These are phyloP conservation scores for Spongiforma sp. DNA, from an alignment of 1,284 basidiomycete species.

Conservation along the genomic window DNA sequence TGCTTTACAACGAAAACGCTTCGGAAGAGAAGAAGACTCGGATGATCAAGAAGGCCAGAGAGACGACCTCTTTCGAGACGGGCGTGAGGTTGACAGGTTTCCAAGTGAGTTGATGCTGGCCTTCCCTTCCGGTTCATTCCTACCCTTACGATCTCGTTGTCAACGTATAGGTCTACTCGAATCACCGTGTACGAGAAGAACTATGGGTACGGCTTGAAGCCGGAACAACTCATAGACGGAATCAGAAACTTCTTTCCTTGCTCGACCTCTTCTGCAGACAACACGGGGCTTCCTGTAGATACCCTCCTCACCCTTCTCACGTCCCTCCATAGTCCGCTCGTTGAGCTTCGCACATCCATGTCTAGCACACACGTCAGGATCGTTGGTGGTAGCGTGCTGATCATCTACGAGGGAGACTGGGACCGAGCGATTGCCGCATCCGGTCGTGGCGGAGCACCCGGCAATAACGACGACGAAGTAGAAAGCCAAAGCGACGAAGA, in stretches of 20 bases:
- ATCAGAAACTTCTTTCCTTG: conserved; percentile 82
- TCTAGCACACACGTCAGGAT: conserved; percentile 74
- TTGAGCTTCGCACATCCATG: conserved; percentile 62
- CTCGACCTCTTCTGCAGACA: conserved; percentile 8
- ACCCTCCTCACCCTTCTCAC: conserved; percentile 67
- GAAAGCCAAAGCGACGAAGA: conserved; percentile 40
- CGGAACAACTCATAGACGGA: conserved; percentile 73
- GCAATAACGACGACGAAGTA: conserved; percentile 24
- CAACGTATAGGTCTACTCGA: conserved; percentile 89
- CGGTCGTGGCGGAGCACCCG: conserved; percentile 47
- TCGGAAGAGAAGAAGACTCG: conserved; percentile 77
- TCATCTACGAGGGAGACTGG: conserved; percentile 84
- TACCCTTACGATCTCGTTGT: neutral
- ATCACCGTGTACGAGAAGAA: conserved; percentile 67
- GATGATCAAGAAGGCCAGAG: conserved; percentile 75
- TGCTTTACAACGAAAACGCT: conserved; percentile 77
- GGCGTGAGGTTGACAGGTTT: conserved; percentile 90
- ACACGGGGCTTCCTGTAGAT: conserved; percentile 58
- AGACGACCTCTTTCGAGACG: conserved; percentile 76
- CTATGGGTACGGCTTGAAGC: conserved; percentile 82
- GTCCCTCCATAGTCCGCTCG: conserved; percentile 58
- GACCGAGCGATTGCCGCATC: conserved; percentile 48
- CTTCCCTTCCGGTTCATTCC: neutral
- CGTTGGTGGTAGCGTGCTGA: conserved; percentile 80
- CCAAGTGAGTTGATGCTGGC: conserved; percentile 62